Evolutionary conservation across 345 rosid genomes (phyloP), one percentile per base, ranked within the genome.

Genomic region (Lepidium didymum): DNA sequence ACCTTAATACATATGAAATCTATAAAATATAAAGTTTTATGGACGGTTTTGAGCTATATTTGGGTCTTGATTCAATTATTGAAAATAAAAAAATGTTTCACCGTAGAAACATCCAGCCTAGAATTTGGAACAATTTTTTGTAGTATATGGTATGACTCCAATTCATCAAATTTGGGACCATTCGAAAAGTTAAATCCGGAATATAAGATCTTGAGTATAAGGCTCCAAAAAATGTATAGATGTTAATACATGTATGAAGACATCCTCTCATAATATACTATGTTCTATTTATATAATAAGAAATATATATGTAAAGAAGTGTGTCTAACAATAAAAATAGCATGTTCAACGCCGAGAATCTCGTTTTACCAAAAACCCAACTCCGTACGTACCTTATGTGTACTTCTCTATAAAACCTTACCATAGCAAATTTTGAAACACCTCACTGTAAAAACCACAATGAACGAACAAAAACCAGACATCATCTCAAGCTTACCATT

Each of bases 401-500:
- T 50, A 27, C 10, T 57, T 47, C 14, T 29, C 9, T 19, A 37
- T 40, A 37, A 50, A 65, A 40, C 62, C 52, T 38, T 31, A 35
- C 14, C 5, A n/a, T n/a, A 15, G 4, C 34, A 23, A 34, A 29
- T 40, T 65, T 29, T 40, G 65, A 58, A 49, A n/a, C 3, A 49
- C 35, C 10, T 35, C 50, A 44, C 14, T 60, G 50, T 36, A 15
- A 34, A 54, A 43, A 2, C 10, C 33, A 46, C 19, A 47, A 77
- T 77, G 80, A 35, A 34, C 10, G 55, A 61, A 52, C 50, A 46
- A 16, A 66, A 55, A 54, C 70, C 6, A n/a, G 87, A 85, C 68
- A 13, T 58, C 46, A 57, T 87, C 41, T 85, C 87, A 16, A 70
- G 56, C 56, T 74, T 87, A 70, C 87, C 93, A n/a, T 61, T 81